Percentiles rank a stretch among this genome's conserved stretches.
These are phyloP conservation scores for Paramecium tetraurelia DNA, from an alignment of 73 alveolate genomes.

Conservation along the genomic window DNA sequence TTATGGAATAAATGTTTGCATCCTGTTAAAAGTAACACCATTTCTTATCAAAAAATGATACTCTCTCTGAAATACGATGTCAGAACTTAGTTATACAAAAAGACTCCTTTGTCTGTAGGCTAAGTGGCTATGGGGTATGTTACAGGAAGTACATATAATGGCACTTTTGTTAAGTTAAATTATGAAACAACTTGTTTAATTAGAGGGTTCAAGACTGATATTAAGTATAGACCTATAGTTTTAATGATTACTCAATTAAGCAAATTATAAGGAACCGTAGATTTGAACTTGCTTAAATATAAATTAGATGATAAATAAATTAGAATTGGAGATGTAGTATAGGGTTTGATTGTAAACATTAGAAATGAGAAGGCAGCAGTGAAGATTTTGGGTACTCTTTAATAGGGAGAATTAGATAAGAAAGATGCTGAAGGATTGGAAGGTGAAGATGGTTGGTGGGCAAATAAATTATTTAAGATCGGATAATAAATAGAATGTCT, in stretches of 20 bases:
- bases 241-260: constrained; percentile 21
- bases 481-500: neutral
- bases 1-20: constrained; percentile 27
- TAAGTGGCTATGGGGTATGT: constrained; percentile 23
- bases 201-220: neutral
- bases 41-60: neutral
- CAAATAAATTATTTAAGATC: constrained; percentile 28
- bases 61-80: neutral
- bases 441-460: constrained; percentile 55
- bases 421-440: constrained; percentile 47
- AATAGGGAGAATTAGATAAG: constrained; percentile 37
- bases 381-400: constrained; percentile 5
- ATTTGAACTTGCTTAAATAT: neutral
- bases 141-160: constrained; percentile 25
- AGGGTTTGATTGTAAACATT: neutral
- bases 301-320: neutral
- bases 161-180: constrained; percentile 21
- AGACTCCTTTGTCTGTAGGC: neutral
- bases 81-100: neutral
- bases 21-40: neutral
- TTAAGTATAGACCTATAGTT: neutral
- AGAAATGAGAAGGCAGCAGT: constrained; percentile 29
- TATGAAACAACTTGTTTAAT: constrained; percentile 25
- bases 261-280: constrained; percentile 21
- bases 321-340: constrained; percentile 14